These are phyloP conservation scores for Canavalia gladiata DNA, from an alignment of 306 rosid genomes.

Conservation along the genomic window DNA sequence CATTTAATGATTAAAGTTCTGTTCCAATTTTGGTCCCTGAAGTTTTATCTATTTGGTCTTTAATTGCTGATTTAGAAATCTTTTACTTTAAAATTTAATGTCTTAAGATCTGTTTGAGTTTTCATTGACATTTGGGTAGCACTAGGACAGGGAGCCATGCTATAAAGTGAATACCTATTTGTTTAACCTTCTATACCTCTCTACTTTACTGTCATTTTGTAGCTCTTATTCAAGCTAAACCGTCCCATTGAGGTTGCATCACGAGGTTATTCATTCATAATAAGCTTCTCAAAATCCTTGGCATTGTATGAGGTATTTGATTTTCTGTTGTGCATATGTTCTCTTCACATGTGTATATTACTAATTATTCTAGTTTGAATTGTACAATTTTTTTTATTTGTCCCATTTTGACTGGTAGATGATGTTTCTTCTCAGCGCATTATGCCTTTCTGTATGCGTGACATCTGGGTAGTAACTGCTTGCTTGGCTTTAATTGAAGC, in stretches of 20 bases:
- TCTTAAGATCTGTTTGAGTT: conserved; percentile 26
- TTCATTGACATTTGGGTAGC: conserved; percentile 37
- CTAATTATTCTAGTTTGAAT: conserved; percentile 41
- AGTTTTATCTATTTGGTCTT: conserved; percentile 14
- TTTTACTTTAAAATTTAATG: conserved; percentile 12
- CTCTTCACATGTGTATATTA: conserved; percentile 37
- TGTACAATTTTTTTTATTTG: conserved; percentile 31
- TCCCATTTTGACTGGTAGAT: conserved; percentile 49
- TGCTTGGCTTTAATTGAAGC: conserved; percentile 81
- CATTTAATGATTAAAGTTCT: conserved; percentile 13
- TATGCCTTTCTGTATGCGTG: conserved; percentile 95
- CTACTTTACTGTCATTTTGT: conserved; percentile 57
- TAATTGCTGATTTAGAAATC: conserved; percentile 7
- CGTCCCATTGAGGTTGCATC: conserved; percentile 93
- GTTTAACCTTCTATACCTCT: conserved; percentile 25
- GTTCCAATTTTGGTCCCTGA: conserved; percentile 22
- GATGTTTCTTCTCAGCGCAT: conserved; percentile 72
- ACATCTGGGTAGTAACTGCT: conserved; percentile 95
- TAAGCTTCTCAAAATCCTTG: conserved; percentile 91
- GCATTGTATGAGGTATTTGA: conserved; percentile 81
- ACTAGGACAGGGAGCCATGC: conserved; percentile 31
- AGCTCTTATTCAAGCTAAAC: conserved; percentile 92
- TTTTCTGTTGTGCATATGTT: conserved; percentile 34
- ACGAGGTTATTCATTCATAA: conserved; percentile 91
- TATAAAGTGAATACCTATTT: conserved; percentile 29